Evolutionary conservation across 164 flowering plant genomes (phyloP).

Genomic region (Echeveria elegans): DNA sequence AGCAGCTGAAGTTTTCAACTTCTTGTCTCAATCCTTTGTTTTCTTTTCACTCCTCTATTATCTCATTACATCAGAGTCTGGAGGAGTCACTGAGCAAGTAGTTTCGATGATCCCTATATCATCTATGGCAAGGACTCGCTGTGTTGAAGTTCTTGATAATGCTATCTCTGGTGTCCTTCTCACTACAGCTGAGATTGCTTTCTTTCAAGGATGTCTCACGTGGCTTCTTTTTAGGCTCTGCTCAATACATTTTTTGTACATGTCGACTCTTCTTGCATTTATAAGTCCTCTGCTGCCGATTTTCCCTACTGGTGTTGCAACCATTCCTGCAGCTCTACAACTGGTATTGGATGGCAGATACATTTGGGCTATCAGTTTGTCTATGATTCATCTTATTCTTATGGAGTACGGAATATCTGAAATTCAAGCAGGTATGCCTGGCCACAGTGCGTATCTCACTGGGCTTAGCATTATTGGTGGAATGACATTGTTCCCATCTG

Average conservation of each 20-base stretch:
- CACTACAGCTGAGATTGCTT: conserved; percentile 77
- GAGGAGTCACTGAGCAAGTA: conserved; percentile 90
- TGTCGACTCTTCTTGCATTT: conserved; percentile 79
- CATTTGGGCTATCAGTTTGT: conserved; percentile 47
- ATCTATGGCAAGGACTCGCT: conserved; percentile 39
- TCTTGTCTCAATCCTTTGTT: conserved; percentile 71
- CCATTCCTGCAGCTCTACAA: conserved; percentile 70
- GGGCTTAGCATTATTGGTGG: conserved; percentile 98
- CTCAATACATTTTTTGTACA: conserved; percentile 74
- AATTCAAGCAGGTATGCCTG: conserved; percentile 83
- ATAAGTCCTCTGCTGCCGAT: conserved; percentile 74
- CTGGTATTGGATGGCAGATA: conserved; percentile 66
- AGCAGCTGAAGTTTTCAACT: conserved; percentile 79
- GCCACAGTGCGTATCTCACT: conserved; percentile 72
- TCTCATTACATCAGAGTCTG: conserved; percentile 87
- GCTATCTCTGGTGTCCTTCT: conserved; percentile 83
- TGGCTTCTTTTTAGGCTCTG: conserved; percentile 86
- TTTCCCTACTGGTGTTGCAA: conserved; percentile 69
- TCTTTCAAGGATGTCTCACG: conserved; percentile 87
- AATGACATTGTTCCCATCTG: conserved; percentile 88
- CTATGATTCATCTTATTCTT: conserved; percentile 55
- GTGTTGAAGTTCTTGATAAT: conserved; percentile 81
- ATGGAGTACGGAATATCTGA: conserved; percentile 73
- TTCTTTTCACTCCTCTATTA: conserved; percentile 87
- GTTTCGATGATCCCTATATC: conserved; percentile 72